A percentile compares a stretch with the other conserved stretches of the same genome.
These are phyloP conservation scores for Desmodesmus armatus DNA, from an alignment of 139 green algal genomes.

Conservation along the genomic window DNA sequence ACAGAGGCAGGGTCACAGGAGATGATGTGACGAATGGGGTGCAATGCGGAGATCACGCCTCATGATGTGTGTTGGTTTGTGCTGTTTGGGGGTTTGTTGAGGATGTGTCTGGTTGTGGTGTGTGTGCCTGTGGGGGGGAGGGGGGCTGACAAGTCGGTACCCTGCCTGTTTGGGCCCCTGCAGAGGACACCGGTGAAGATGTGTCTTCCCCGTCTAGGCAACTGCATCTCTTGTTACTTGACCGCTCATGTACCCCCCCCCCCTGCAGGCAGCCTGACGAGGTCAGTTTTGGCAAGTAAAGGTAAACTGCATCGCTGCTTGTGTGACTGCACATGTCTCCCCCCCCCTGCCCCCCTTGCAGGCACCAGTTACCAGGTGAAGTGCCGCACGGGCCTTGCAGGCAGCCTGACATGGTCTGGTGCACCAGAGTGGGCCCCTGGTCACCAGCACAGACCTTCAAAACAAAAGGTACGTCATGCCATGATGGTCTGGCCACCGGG, in stretches of 20 bases:
- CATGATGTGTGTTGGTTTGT: neutral
- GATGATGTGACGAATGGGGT: no score
- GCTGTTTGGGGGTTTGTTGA: neutral
- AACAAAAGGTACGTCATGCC: neutral
- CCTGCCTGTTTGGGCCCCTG: neutral
- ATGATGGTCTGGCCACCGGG: no score
- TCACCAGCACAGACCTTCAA: neutral
- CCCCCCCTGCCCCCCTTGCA: neutral
- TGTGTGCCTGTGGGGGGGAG: neutral
- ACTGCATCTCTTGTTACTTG: neutral
- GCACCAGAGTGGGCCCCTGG: slow-evolving; percentile 26
- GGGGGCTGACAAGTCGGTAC: neutral
- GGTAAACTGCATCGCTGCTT: no score
- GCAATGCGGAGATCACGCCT: no score
- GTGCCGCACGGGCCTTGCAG: slow-evolving; percentile 6
- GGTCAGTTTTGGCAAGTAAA: no score
- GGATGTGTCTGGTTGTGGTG: neutral
- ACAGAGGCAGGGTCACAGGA: no score
- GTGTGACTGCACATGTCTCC: neutral
- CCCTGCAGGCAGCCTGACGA: no score
- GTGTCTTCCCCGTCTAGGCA: neutral
- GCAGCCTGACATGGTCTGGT: slow-evolving; percentile 22
- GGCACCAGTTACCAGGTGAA: slow-evolving; percentile 22
- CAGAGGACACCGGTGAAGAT: neutral
- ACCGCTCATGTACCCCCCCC: neutral